phyloP scores from a whole-genome alignment of 331 rosid genomes.

The Spiraea crenata region DNA sequence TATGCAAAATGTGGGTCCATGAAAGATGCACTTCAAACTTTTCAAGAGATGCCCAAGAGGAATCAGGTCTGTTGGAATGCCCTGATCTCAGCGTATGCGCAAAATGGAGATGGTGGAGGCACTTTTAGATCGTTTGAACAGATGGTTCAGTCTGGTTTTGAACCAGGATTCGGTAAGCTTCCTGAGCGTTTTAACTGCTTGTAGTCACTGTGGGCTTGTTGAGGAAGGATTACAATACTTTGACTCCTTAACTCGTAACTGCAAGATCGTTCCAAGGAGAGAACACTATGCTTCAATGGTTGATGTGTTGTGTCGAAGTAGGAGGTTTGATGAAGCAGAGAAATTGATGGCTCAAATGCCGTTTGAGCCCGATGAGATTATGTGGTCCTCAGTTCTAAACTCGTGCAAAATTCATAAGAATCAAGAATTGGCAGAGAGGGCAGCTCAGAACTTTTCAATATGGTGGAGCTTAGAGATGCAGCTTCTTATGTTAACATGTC shows the following conservation, averaged over 20 bases:
- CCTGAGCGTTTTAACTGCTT: conserved; percentile 61
- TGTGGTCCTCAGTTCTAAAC: conserved; percentile 74
- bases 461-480: conserved; percentile 62
- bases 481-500: conserved; percentile 73
- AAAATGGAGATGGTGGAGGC: conserved; percentile 59
- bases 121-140: conserved; percentile 55
- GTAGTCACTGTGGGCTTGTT: conserved; percentile 89
- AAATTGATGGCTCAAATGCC: conserved; percentile 67
- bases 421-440: conserved; percentile 60
- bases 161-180: conserved; percentile 72
- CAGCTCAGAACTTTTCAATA: conserved; percentile 66
- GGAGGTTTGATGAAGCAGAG: conserved; percentile 62
- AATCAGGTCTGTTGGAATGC: conserved; percentile 79
- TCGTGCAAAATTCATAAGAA: conserved; percentile 76
- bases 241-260: conserved; percentile 43
- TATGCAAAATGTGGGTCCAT: conserved; percentile 93
- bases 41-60: conserved; percentile 77
- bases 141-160: conserved; percentile 65
- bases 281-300: conserved; percentile 71
- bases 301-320: conserved; percentile 68
- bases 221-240: conserved; percentile 68
- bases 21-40: conserved; percentile 57
- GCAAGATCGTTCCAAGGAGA: conserved; percentile 51
- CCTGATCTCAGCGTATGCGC: conserved; percentile 75
- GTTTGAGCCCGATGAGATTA: conserved; percentile 65